Evolutionary conservation across 192 early-diverging fungal species (phyloP).

Genomic region (Lobosporangium transversale): DNA sequence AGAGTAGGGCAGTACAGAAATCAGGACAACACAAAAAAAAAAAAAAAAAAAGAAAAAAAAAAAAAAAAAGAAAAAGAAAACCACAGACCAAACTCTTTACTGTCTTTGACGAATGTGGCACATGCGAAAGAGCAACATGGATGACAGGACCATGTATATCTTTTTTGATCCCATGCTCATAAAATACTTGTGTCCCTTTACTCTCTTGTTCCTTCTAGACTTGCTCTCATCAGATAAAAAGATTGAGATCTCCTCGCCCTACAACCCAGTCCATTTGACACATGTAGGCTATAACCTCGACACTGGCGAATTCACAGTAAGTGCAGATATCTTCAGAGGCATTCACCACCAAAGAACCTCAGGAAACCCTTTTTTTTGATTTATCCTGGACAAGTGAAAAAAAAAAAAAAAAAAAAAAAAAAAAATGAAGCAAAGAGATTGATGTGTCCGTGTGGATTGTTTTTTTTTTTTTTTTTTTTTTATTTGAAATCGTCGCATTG

Average conservation of each 20-base stretch:
- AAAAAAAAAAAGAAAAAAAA: too few species aligned
- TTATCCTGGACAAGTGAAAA: background rate
- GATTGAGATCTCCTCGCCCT: constrained; percentile 93
- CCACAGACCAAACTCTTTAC: too few species aligned
- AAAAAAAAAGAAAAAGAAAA: too few species aligned
- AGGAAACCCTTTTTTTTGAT: too few species aligned
- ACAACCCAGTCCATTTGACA: constrained; percentile 96
- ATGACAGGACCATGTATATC: constrained; percentile 2
- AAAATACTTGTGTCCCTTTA: too few species aligned
- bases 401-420: too few species aligned
- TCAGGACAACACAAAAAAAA: too few species aligned
- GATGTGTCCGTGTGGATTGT: background rate
- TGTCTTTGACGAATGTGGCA: too few species aligned
- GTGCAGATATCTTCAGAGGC: background rate
- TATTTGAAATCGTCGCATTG: background rate
- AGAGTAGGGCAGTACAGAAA: too few species aligned
- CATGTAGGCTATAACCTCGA: constrained; percentile 98
- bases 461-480: background rate
- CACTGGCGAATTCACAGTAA: constrained; percentile 92
- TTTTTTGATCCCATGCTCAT: background rate
- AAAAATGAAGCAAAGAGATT: background rate
- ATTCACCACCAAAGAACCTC: too few species aligned
- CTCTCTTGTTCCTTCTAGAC: constrained; percentile 40
- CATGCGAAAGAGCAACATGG: constrained; percentile 7
- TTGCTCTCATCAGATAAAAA: constrained; percentile 74